Base-by-base conservation (phyloP, 1,284 basidiomycete genomes). In the Boletus smithii region DNA sequence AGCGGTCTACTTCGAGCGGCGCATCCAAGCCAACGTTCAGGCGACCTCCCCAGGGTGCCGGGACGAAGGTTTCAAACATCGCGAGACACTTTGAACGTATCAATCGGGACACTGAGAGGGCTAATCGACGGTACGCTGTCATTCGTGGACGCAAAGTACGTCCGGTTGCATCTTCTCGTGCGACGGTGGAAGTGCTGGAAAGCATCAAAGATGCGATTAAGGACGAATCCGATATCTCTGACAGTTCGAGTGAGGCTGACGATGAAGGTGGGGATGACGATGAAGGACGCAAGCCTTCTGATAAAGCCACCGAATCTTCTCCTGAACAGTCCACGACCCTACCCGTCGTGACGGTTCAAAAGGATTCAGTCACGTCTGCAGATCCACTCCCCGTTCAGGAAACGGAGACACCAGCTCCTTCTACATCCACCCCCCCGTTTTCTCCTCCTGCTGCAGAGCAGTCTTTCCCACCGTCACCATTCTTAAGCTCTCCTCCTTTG, bases 151-250 rank as follows among this genome's bases (percentile, higher is more conserved):
- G 85, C 54, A 82, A 91, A 35, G 91, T 93, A n/a, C 83, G 95
- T 31, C 95, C 97, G 2, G 92, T 99, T 8, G 89, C 88, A 7
- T 86, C 87, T 27, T 89, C 94, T 4, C 82, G 87, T 45, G 93
- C 93, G 7, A 93, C 86, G 51, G 91, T 98, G 1, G 86, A 95
- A 62, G 83, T 98, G 31, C 82, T 97, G 38, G 86, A 91, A 55
- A 97, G 91, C 59, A 82, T 97, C 53, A 86, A 91, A 60, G 94
- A 97, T 60, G 95, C 91, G 0, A 91, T 97, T 59, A 80, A 81
- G 50, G 94, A 97, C 59, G 89, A 95, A 56, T 87, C 85, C 16
- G 87, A 89, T 46, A 75, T 78, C 48, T 83, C 81, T 3, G 86
- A 88, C 54, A 85, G 84, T 8, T 87, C 84, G 0, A 91, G 88